Evolutionary conservation across 1,139 yeast genomes (phyloP), one percentile per base, ranked within the genome.

Genomic region (Nakaseomyces glabratus): DNA sequence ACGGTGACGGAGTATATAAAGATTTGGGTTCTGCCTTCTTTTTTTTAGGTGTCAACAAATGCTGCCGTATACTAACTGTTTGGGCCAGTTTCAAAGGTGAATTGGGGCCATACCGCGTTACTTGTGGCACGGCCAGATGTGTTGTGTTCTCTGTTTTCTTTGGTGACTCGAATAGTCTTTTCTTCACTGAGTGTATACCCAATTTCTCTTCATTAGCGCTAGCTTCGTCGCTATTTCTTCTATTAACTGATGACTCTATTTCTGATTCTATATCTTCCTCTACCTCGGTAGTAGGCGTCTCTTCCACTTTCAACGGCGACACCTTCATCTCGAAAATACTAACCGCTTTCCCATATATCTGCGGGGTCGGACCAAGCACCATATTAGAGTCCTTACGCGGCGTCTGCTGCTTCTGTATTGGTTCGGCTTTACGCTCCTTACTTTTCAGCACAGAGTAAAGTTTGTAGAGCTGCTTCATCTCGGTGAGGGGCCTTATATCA

Each of bases 341-440:
- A 12, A 55, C 45, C 6, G 56, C 48, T 35, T 52, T 54, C 4
- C 61, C 61, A 28, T 49, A 45, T 13, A 57, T 47, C 35, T 57
- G 61, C 4, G 61, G 61, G 0, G 61, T 57, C 8, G 61, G 61
- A 1, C 61, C 61, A 20, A 56, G 36, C 20, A 48, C 49, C 4
- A 34, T 18, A n/a, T 15, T 20, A 9, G 20, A 26, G 4, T 11
- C 2, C 16, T 19, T 18, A 4, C 20, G 21, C 1, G 24, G 16
- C 3, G 29, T 11, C n/a, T n/a, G n/a, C n/a, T n/a, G n/a, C n/a
- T n/a, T n/a, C n/a, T n/a, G n/a, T n/a, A n/a, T n/a, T 11, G 28
- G 16, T 11, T 6, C 26, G 7, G 25, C 31, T 4, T 20, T 24
- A 11, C 15, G 20, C 11, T 14, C 29, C 10, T 24, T 37, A 23